phyloP scores from a whole-genome alignment of 495 filamentous ascomycete species.

The Aspergillus olivimuriae region DNA sequence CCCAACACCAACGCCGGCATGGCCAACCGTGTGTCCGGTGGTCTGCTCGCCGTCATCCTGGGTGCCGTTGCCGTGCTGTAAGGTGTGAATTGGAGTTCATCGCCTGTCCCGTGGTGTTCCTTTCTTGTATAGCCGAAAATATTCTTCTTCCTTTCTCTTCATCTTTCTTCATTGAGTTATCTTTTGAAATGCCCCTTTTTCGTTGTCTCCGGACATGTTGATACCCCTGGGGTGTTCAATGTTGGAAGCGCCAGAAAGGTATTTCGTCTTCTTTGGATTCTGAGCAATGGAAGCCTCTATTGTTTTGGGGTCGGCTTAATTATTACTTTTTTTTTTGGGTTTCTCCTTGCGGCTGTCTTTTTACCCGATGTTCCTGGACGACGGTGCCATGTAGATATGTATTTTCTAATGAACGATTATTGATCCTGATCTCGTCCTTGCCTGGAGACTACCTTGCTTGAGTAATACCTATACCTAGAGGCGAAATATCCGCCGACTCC shows the following conservation, averaged over 20 bases:
- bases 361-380: constrained; percentile 16
- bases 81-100: constrained; percentile 4
- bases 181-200: constrained; percentile 7
- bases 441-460: constrained; percentile 3
- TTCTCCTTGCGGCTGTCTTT: constrained; percentile 1
- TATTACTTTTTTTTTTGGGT: background rate
- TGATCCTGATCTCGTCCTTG: no score
- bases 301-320: constrained; percentile 1
- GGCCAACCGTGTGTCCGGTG: constrained; percentile 31
- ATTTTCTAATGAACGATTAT: constrained; percentile 13
- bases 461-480: background rate
- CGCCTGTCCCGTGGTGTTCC: constrained; percentile 7
- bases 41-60: constrained; percentile 31
- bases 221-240: constrained; percentile 1
- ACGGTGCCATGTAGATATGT: constrained; percentile 16
- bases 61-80: constrained; percentile 31
- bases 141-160: background rate
- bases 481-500: no score
- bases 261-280: constrained; percentile 5
- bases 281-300: background rate
- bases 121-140: constrained; percentile 7
- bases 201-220: constrained; percentile 4
- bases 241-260: constrained; percentile 1
- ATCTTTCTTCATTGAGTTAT: background rate
- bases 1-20: constrained; percentile 27